Evolutionary conservation across 345 rosid genomes (phyloP).

Genomic region (Leavenworthia alabamica): DNA sequence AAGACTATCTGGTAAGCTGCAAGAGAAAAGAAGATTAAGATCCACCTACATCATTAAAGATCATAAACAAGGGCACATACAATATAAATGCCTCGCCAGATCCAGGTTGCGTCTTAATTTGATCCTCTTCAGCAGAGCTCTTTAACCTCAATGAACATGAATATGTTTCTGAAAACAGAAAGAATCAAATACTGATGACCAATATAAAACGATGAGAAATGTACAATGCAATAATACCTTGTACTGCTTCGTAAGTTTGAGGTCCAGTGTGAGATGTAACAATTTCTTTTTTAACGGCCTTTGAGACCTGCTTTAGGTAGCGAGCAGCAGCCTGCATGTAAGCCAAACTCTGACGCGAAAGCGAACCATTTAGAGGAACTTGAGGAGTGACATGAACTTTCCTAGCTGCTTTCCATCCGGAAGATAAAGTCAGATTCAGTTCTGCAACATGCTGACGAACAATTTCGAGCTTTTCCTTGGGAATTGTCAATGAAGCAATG

Average conservation of each 20-base stretch:
- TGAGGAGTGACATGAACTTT: constrained; percentile 52
- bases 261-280: constrained; percentile 55
- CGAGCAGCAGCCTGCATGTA: constrained; percentile 76
- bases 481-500: constrained; percentile 46
- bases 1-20: constrained; percentile 87
- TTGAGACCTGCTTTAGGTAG: constrained; percentile 78
- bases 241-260: constrained; percentile 66
- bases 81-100: constrained; percentile 76
- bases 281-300: constrained; percentile 65
- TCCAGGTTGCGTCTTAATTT: constrained; percentile 71
- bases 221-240: constrained; percentile 51
- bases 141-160: constrained; percentile 66
- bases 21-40: constrained; percentile 13
- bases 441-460: constrained; percentile 49
- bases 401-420: constrained; percentile 67
- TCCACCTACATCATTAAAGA: not conserved
- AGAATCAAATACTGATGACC: not conserved
- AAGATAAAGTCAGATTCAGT: constrained; percentile 45
- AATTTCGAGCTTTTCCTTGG: constrained; percentile 47
- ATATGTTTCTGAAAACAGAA: constrained; percentile 58
- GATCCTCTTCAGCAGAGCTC: constrained; percentile 81
- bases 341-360: constrained; percentile 74
- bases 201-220: not conserved
- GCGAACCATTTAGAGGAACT: constrained; percentile 56
- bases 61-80: constrained; percentile 43